These are phyloP conservation scores for Fistulina hepatica DNA, from an alignment of 1,284 basidiomycete genomes.

Conservation along the genomic window DNA sequence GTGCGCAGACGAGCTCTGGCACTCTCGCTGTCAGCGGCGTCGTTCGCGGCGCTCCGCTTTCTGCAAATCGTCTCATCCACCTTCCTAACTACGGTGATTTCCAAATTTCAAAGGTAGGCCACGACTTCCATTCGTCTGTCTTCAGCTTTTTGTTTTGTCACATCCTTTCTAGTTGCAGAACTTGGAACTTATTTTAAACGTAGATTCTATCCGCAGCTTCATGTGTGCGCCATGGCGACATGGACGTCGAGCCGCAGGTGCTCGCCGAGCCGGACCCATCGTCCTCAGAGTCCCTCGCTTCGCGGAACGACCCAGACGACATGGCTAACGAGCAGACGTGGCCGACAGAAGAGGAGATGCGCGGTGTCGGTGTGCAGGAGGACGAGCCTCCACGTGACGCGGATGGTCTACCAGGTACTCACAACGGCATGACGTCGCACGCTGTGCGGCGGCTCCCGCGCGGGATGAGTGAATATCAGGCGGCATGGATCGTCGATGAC, in stretches of 20 bases:
- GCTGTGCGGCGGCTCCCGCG: conserved; percentile 72
- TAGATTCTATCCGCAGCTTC: conserved; percentile 34
- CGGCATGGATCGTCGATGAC: conserved; percentile 86
- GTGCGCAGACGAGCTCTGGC: conserved; percentile 26
- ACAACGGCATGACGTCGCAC: conserved; percentile 59
- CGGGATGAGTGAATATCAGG: conserved; percentile 89
- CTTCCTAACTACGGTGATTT: conserved; percentile 87
- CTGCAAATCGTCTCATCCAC: conserved; percentile 82
- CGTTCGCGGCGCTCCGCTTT: conserved; percentile 71
- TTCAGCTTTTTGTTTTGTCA: conserved; percentile 3
- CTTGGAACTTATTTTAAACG: conserved; percentile 13
- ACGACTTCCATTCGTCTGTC: conserved; percentile 19
- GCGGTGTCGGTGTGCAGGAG: conserved; percentile 19
- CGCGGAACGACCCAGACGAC: conserved; percentile 81
- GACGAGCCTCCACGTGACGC: conserved; percentile 24
- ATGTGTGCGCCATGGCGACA: conserved; percentile 44
- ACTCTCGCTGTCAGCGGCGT: conserved; percentile 71
- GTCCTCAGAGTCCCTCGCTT: conserved; percentile 80
- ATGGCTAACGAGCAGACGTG: conserved; percentile 95
- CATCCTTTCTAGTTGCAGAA: too few relatives aligned
- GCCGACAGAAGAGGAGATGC: conserved; percentile 97
- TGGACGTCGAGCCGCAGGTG: conserved; percentile 54
- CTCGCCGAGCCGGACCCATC: conserved; percentile 53
- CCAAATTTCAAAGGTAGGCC: conserved; percentile 63
- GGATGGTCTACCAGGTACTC: conserved; percentile 48